Percentiles rank a stretch among this genome's conserved stretches.
phyloP scores from a whole-genome alignment of 148 eudicot species.

The Rheum nobile region DNA sequence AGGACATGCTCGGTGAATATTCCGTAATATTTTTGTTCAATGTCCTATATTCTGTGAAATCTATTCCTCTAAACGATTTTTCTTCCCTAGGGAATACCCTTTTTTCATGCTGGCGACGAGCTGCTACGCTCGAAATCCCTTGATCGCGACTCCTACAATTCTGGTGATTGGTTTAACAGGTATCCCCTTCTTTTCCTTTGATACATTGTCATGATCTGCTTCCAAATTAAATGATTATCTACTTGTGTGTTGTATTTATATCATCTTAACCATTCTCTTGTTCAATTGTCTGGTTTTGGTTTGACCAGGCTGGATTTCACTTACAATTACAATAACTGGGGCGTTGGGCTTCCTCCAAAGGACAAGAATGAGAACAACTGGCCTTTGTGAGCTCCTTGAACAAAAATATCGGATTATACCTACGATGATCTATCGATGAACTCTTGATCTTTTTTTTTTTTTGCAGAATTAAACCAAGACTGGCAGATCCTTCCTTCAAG shows the following conservation, averaged over 20 bases:
- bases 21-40: too few species aligned
- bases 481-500: slow-evolving; percentile 75
- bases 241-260: not conserved
- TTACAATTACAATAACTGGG: slow-evolving; percentile 88
- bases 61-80: slow-evolving; percentile 11
- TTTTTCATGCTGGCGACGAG: slow-evolving; percentile 98
- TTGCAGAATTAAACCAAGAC: slow-evolving; percentile 69
- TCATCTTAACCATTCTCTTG: not conserved
- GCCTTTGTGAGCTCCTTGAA: slow-evolving; percentile 57
- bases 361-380: slow-evolving; percentile 68
- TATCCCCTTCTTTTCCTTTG: slow-evolving; percentile 5
- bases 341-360: slow-evolving; percentile 92
- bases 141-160: slow-evolving; percentile 94
- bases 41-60: not conserved
- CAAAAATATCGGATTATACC: not conserved
- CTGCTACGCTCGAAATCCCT: slow-evolving; percentile 92
- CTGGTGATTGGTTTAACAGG: slow-evolving; percentile 99
- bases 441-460: not conserved
- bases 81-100: slow-evolving; percentile 64
- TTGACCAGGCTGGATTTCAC: slow-evolving; percentile 78
- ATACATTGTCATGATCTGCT: not conserved
- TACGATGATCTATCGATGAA: not conserved
- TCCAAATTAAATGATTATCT: not conserved
- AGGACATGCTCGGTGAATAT: too few species aligned
- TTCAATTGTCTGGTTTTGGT: slow-evolving; percentile 8